Evolutionary conservation across 2,329 filamentous ascomycete genomes (phyloP), one percentile per base, ranked within the genome.

Genomic region (Penicillium sp.): DNA sequence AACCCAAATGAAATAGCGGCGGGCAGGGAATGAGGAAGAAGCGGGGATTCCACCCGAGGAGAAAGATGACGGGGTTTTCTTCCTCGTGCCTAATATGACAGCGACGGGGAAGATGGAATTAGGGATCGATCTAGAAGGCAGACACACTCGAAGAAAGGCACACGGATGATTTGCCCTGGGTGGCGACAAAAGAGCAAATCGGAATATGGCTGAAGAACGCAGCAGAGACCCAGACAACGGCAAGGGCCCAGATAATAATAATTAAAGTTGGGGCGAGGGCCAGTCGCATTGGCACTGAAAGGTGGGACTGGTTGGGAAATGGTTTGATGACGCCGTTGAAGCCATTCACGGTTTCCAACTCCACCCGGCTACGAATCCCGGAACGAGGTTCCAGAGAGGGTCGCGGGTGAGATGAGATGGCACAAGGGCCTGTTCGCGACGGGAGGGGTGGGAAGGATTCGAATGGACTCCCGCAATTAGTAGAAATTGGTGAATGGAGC

Each of bases 231-330:
- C 50, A 58, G n/a, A 48, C 26, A 56, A 51, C 46, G 47, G 53
- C 53, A 54, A 45, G 46, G 60, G 50, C 56, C 60, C 38, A 49
- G 50, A 60, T 52, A 58, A 63, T 60, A 47, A 60, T 52, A 58
- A 63, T 60, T 64, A 63, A 61, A 57, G 60, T 63, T 64, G 60
- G 60, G 30, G 51, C 57, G 51, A 62, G 54, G 30, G 45, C 52
- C 48, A 55, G 60, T 54, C 52, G 56, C 53, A 56, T 59, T 52
- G 60, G 49, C 46, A 57, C 59, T 49, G 54, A 61, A 52, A 52
- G 41, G 64, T 58, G 56, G 58, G 51, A 58, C 55, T 58, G 53
- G 48, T 62, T 53, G 56, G 57, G 51, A 53, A 46, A 46, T 59
- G 52, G 52, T 58, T 55, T 56, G 29, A 63, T 45, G 64, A 58